Conservation (phyloP, 805 yeast species). For the Wickerhamomyces hampshirensis region DNA sequence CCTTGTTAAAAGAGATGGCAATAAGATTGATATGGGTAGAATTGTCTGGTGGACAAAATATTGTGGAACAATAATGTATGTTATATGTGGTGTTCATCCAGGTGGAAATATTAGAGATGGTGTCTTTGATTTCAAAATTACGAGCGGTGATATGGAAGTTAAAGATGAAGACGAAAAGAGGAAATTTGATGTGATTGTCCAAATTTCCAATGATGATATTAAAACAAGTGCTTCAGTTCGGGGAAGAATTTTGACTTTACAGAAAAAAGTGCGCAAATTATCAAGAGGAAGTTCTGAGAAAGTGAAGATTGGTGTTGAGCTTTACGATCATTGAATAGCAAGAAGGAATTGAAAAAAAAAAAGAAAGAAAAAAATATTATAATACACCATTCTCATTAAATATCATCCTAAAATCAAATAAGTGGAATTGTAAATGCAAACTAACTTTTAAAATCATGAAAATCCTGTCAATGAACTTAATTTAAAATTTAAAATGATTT, state of each 20-base stretch:
- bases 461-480: no score
- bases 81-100: slow-evolving; percentile 76
- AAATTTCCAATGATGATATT: slow-evolving; percentile 46
- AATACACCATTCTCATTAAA: no score
- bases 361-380: no score
- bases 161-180: slow-evolving; percentile 28
- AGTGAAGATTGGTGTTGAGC: slow-evolving; percentile 48
- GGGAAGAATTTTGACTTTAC: slow-evolving; percentile 52
- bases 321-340: slow-evolving; percentile 29
- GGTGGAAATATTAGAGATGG: slow-evolving; percentile 72
- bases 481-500: no score
- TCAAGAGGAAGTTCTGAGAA: slow-evolving; percentile 45
- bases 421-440: no score
- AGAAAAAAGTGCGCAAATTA: slow-evolving; percentile 55
- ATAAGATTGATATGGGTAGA: slow-evolving; percentile 37
- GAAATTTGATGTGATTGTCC: slow-evolving; percentile 36
- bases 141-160: slow-evolving; percentile 26
- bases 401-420: no score
- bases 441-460: no score
- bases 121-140: slow-evolving; percentile 40
- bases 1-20: slow-evolving; percentile 42
- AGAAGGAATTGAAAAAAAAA: no score
- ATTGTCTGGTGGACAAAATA: slow-evolving; percentile 71
- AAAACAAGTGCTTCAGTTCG: slow-evolving; percentile 57
- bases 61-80: slow-evolving; percentile 69